Percentiles rank a stretch among this genome's conserved stretches.
Evolutionary conservation across 2,329 filamentous ascomycete species (phyloP).

Genomic region (Calonectria pseudoreteaudii): DNA sequence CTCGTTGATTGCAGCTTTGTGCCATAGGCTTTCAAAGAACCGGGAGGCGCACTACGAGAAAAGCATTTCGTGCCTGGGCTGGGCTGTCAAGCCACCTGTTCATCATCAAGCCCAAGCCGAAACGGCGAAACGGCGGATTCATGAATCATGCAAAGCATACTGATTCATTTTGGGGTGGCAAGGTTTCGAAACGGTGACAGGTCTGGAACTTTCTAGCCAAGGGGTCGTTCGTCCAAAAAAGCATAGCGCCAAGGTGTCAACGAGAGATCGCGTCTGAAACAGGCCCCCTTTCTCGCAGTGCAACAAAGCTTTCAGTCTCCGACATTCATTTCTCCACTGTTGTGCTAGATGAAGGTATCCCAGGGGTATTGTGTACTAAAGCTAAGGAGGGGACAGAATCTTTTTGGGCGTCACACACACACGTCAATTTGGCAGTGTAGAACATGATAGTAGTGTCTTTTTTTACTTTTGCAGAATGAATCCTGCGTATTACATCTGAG

Average conservation of each 20-base stretch:
- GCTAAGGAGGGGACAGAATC: too few species aligned
- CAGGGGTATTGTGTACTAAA: too few species aligned
- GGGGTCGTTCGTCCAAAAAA: neutral
- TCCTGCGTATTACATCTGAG: neutral
- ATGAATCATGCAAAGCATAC: neutral
- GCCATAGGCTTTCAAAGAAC: too few species aligned
- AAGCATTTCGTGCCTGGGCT: neutral
- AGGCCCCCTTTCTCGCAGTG: neutral
- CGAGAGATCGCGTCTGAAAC: neutral
- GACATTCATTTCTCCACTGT: too few species aligned
- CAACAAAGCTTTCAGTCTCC: neutral
- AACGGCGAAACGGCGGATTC: neutral
- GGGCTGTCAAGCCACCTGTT: neutral
- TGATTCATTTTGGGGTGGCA: neutral
- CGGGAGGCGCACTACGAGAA: neutral
- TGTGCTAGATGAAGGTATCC: too few species aligned
- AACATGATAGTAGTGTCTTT: neutral
- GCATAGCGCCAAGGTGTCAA: neutral
- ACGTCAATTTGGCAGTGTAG: neutral
- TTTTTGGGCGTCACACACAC: neutral
- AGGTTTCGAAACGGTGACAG: neutral
- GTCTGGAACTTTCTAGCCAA: neutral
- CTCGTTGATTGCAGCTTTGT: neutral
- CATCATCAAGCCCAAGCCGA: neutral
- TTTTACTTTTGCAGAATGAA: neutral